Conservation (phyloP, 139 green algal species). For the Chlamydomonas sphaeroides region DNA sequence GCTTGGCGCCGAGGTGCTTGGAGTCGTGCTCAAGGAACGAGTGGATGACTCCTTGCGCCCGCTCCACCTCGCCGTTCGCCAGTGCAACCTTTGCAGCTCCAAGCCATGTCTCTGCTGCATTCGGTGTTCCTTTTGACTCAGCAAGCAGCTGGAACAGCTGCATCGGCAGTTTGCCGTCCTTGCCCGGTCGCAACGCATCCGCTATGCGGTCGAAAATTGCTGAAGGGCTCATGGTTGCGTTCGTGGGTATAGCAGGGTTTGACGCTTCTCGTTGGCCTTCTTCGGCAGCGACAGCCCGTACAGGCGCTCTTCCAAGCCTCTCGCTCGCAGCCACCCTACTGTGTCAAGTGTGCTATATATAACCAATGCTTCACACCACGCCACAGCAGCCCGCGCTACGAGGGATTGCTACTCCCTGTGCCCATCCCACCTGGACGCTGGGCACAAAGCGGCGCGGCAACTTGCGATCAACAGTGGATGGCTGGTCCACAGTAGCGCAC, state of each 20-base stretch:
- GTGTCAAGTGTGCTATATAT: no score
- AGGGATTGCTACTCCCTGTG: no score
- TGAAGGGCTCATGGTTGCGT: not conserved
- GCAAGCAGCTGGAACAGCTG: no score
- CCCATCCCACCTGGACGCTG: no score
- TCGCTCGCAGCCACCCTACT: no score
- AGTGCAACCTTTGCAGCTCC: not conserved
- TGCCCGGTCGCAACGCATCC: not conserved
- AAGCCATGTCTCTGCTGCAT: not conserved
- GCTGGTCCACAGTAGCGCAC: no score
- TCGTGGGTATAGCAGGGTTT: not conserved
- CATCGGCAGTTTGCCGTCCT: constrained; percentile 21
- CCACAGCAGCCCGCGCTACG: no score
- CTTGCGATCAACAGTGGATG: no score
- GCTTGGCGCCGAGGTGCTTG: not conserved
- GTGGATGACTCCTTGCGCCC: not conserved
- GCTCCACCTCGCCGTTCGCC: not conserved
- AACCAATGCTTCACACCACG: no score
- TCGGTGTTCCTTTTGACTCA: not conserved
- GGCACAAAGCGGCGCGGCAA: no score
- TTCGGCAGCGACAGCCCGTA: not conserved
- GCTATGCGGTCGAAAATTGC: not conserved
- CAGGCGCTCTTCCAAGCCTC: no score
- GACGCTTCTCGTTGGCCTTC: not conserved
- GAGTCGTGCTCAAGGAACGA: not conserved